phyloP scores from a whole-genome alignment of 139 green algal species.

The Chlorella sp. region DNA sequence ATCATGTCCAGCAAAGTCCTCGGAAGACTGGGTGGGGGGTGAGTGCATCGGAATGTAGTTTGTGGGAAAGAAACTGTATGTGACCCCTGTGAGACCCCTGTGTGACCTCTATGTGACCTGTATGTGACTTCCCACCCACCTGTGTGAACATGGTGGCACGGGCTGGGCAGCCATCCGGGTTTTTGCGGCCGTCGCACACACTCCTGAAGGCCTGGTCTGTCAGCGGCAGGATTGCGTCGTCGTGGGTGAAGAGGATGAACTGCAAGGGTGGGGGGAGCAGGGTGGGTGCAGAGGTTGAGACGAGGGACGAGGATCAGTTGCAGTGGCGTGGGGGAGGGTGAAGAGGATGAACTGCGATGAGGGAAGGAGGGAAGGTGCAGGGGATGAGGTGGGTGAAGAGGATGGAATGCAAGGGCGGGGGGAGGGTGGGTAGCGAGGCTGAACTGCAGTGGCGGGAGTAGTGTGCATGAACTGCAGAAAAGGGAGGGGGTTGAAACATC shows the following conservation, averaged over 20 bases:
- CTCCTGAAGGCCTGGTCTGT: slow-evolving; percentile 2
- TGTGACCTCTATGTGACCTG: too few relatives aligned
- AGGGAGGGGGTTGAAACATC: too few relatives aligned
- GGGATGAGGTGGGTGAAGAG: slow-evolving; percentile 3
- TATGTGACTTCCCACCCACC: neutral
- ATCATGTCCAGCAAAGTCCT: too few relatives aligned
- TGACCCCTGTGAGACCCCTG: too few relatives aligned
- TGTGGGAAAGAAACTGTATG: too few relatives aligned
- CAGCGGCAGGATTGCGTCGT: neutral
- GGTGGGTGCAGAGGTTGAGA: neutral
- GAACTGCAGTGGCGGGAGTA: too few relatives aligned
- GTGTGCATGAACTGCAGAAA: too few relatives aligned
- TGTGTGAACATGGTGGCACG: slow-evolving; percentile 21
- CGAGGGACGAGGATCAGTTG: neutral
- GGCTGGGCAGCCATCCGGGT: slow-evolving; percentile 19
- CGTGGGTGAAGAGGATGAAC: slow-evolving; percentile 12
- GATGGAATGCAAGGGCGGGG: too few relatives aligned
- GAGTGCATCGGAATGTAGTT: too few relatives aligned
- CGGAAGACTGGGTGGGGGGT: too few relatives aligned
- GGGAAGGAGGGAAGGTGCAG: neutral
- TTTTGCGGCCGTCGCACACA: neutral
- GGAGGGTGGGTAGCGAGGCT: too few relatives aligned
- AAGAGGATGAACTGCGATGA: neutral
- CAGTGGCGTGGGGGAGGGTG: neutral
- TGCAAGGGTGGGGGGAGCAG: neutral